Base-by-base conservation (phyloP, 2,329 filamentous ascomycete species). In the Daldinia sp. region DNA sequence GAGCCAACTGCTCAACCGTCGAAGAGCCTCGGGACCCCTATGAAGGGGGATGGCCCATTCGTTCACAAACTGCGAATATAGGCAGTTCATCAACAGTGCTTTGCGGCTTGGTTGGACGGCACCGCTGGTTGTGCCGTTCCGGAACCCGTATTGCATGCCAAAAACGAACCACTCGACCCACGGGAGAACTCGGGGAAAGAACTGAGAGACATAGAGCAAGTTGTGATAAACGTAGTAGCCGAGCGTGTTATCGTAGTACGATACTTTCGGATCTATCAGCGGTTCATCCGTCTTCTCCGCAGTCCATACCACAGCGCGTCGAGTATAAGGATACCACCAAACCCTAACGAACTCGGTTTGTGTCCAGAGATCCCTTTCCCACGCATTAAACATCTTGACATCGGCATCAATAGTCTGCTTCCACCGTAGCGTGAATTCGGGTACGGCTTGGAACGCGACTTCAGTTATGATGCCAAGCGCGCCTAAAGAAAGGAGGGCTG, bases 41-140 rank as follows among this genome's bases (percentile, higher is more conserved):
- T 89, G 84, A 0, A 99, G 85, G 1, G 96, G 95, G 6, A 99
- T 87, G 0, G 95, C 95, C 96, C 96, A 99, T 79, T 99, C 96
- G 79, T 99, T 98, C 72, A 99, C 96, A 75, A 93, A 97, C 78
- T 99, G 96, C n/a, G 92, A 95, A 84, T 98, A 99, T 5, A 98
- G 87, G 77, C 96, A 99, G 83, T 99, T 96, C 92, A 99, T 95
- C 59, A 98, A 85, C 51, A 98, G 87, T 12, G 94, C 95, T 71
- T 91, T 84, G 67, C 92, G 89, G 70, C 92, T 92, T 23, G 91
- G 89, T 80, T 98, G 92, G 18, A 98, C 88, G 5, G 92, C 95
- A n/a, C 86, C 85, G 44, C 89, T 91, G 59, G 86, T 85, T 2
- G 85, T 86, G 56, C 89, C 89, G 68, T 93, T 88, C 37, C 84